phyloP scores from a whole-genome alignment of 805 yeast species.

The Metschnikowia noctiluminum region DNA sequence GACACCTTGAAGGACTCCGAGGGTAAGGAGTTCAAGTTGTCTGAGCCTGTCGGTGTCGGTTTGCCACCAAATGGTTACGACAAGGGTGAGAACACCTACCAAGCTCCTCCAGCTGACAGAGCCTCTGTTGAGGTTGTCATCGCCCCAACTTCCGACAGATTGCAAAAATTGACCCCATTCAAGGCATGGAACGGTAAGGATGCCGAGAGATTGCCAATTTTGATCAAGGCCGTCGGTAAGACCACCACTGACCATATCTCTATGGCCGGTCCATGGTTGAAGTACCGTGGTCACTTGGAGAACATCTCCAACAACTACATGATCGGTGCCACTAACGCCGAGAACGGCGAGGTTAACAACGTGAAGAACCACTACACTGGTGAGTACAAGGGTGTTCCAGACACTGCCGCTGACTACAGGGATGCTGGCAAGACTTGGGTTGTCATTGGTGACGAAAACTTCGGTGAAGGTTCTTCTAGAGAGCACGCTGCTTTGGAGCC shows the following conservation, averaged over 20 bases:
- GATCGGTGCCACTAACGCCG: slow-evolving; percentile 99
- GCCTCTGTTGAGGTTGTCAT: slow-evolving; percentile 68
- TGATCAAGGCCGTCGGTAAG: slow-evolving; percentile 95
- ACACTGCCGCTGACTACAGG: slow-evolving; percentile 92
- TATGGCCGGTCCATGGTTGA: slow-evolving; percentile 99
- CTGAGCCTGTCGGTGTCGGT: slow-evolving; percentile 87
- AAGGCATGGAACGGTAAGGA: slow-evolving; percentile 96
- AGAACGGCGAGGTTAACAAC: slow-evolving; percentile 90
- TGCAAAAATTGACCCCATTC: slow-evolving; percentile 92
- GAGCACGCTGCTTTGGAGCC: slow-evolving; percentile 99
- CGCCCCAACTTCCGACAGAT: slow-evolving; percentile 90
- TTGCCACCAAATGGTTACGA: slow-evolving; percentile 89
- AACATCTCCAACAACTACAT: slow-evolving; percentile 98
- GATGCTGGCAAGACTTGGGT: slow-evolving; percentile 92
- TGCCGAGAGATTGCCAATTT: slow-evolving; percentile 81
- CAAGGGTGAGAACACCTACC: slow-evolving; percentile 91
- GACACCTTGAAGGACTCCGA: slow-evolving; percentile 83
- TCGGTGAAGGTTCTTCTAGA: slow-evolving; percentile 99
- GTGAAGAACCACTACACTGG: slow-evolving; percentile 90
- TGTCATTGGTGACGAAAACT: slow-evolving; percentile 97
- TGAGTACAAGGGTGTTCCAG: slow-evolving; percentile 93
- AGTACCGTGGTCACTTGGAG: slow-evolving; percentile 99
- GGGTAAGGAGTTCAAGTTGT: slow-evolving; percentile 86
- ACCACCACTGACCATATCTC: slow-evolving; percentile 99
- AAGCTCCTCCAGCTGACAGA: slow-evolving; percentile 94